phyloP scores from a whole-genome alignment of 192 early-diverging fungal species.

The Podila epigama region DNA sequence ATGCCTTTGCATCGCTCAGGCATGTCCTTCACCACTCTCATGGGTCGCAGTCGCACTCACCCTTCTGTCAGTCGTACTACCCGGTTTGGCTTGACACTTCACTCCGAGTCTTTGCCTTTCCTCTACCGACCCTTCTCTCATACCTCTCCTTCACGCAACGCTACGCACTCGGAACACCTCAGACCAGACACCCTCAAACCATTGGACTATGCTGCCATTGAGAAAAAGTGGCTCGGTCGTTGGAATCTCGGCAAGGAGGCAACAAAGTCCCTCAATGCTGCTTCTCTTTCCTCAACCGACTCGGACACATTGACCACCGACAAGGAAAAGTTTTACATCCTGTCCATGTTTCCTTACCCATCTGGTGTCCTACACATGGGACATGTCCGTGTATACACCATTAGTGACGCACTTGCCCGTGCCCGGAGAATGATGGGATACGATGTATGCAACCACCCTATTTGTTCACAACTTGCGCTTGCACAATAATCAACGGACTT shows the following conservation, averaged over 20 bases:
- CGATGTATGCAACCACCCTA: slow-evolving; percentile 52
- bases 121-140: slow-evolving; percentile 2
- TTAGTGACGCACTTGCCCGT: slow-evolving; percentile 85
- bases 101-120: too few relatives aligned
- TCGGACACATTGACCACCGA: slow-evolving; percentile 8
- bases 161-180: background rate
- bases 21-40: background rate
- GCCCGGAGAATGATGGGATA: slow-evolving; percentile 79
- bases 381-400: slow-evolving; percentile 95
- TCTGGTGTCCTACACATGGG: slow-evolving; percentile 94
- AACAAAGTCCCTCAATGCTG: too few relatives aligned
- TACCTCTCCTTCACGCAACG: slow-evolving; percentile 17
- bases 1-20: background rate
- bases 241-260: slow-evolving; percentile 50
- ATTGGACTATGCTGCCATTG: slow-evolving; percentile 62
- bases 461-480: too few relatives aligned
- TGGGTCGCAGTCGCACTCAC: too few relatives aligned
- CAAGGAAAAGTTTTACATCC: slow-evolving; percentile 75
- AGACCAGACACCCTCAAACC: slow-evolving; percentile 6
- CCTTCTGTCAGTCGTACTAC: too few relatives aligned
- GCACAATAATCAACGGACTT: too few relatives aligned
- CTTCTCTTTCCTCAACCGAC: background rate
- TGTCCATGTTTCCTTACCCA: slow-evolving; percentile 98
- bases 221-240: slow-evolving; percentile 69
- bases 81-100: too few relatives aligned